A percentile compares a stretch with the other conserved stretches of the same genome.
phyloP scores from a whole-genome alignment of 208 protist species.

The Crithidia thermophila region DNA sequence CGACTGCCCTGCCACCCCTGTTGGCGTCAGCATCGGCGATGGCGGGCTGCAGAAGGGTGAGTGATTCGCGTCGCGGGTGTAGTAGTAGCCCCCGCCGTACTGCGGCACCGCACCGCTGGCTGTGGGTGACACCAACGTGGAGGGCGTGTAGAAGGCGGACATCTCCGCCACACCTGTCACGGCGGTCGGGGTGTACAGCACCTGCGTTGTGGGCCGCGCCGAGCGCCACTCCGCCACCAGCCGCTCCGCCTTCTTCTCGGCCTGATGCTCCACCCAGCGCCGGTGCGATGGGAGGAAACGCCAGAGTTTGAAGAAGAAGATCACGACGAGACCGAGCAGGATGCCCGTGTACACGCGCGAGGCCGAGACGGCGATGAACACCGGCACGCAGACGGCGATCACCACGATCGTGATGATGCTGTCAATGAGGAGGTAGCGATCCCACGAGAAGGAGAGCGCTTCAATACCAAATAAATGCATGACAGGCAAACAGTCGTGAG shows the following conservation, averaged over 20 bases:
- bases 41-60: too few species aligned
- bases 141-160: too few species aligned
- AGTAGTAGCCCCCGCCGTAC: not conserved
- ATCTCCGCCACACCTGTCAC: constrained; percentile 1
- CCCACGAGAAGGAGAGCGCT: constrained; percentile 14
- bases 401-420: constrained; percentile 17
- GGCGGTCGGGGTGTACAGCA: not conserved
- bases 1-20: too few species aligned
- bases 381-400: constrained; percentile 22
- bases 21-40: too few species aligned
- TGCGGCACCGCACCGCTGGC: not conserved
- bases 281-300: constrained; percentile 51
- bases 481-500: constrained; percentile 1
- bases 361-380: constrained; percentile 28
- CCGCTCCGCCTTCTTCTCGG: constrained; percentile 6
- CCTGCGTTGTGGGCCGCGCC: not conserved
- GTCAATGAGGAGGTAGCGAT: constrained; percentile 23
- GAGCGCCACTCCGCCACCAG: constrained; percentile 2
- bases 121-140: too few species aligned
- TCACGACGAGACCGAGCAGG: constrained; percentile 23
- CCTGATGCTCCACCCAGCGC: constrained; percentile 22
- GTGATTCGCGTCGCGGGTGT: not conserved
- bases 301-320: constrained; percentile 54
- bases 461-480: constrained; percentile 19
- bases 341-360: constrained; percentile 44